These are phyloP conservation scores for Pascua sp. DNA, from an alignment of 1,284 basidiomycete species.

Conservation along the genomic window DNA sequence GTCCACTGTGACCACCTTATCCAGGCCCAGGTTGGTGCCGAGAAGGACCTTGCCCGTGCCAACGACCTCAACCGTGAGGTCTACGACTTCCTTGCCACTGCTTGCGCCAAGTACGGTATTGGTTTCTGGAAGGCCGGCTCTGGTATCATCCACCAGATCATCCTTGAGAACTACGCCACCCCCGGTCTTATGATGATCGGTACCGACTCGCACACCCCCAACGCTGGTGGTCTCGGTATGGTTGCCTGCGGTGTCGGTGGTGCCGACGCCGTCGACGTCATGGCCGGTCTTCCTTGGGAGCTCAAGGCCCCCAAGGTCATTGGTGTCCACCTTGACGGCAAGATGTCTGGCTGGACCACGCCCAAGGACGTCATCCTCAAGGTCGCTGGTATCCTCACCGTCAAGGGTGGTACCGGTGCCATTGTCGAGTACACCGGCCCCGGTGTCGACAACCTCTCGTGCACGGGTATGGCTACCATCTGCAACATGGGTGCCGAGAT, in stretches of 20 bases:
- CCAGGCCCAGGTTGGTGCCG: slow-evolving; percentile 91
- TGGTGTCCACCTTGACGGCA: slow-evolving; percentile 93
- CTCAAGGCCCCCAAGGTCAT: slow-evolving; percentile 99
- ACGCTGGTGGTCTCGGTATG: slow-evolving; percentile 99
- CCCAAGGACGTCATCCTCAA: slow-evolving; percentile 98
- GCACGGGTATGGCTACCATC: slow-evolving; percentile 95
- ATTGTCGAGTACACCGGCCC: slow-evolving; percentile 93
- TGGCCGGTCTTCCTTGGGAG: slow-evolving; percentile 97
- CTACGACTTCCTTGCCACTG: slow-evolving; percentile 98
- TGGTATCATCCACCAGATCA: slow-evolving; percentile 96
- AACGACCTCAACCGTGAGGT: slow-evolving; percentile 97
- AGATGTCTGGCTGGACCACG: slow-evolving; percentile 94
- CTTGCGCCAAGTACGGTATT: slow-evolving; percentile 95
- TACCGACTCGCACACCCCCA: slow-evolving; percentile 98
- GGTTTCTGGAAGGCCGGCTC: slow-evolving; percentile 99
- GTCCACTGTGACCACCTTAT: slow-evolving; percentile 99
- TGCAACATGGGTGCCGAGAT: slow-evolving; percentile 99
- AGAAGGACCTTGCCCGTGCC: slow-evolving; percentile 88
- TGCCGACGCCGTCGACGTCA: slow-evolving; percentile 98
- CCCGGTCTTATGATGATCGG: slow-evolving; percentile 99
- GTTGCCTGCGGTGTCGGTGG: slow-evolving; percentile 98
- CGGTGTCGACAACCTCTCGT: slow-evolving; percentile 93
- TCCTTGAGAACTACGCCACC: slow-evolving; percentile 98
- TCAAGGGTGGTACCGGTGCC: slow-evolving; percentile 96
- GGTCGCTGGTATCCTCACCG: slow-evolving; percentile 94